Evolutionary conservation across 1,139 yeast genomes (phyloP), one percentile per base, ranked within the genome.

Genomic region (Yamadazyma spencermartinsiae): DNA sequence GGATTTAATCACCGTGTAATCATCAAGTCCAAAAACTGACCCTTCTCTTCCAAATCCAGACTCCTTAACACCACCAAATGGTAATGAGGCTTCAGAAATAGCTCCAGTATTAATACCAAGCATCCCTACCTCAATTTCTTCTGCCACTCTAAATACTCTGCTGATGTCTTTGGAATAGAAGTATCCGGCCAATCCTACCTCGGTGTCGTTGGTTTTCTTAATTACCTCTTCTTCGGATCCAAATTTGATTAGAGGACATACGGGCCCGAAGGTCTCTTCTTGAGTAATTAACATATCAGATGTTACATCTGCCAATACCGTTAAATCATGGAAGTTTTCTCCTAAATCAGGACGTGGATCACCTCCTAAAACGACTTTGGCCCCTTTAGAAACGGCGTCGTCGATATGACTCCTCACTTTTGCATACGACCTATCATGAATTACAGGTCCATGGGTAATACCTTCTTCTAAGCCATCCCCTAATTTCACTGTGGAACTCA

Each of bases 251-350:
- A 89, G 62, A 1, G 94, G 92, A 38, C 92, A 94, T 33, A 89
- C 70, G 4, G 97, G 97, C 10, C 96, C 97, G 59, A 89, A 89
- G 1, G 95, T 87, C 64, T 89, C 97, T 51, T 87, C 94, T 23
- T 65, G 55, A 42, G 80, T 69, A 18, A 88, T 84, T 40, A 62
- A 56, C 74, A 88, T 86, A 29, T 74, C 74, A 6, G 70, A 63
- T 36, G 86, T 77, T 27, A 86, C 89, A 45, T 80, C 75, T 10
- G 79, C 69, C 42, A 89, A 58, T 8, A 89, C 79, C 1, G 94
- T 85, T 40, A 94, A 86, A 13, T 82, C 81, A 58, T 80, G 89
- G 63, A 86, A 89, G 52, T 77, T 74, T 35, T 79, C 77, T 5
- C 96, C 96, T 29, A 86, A 57, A n/a, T 80, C 81, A 1, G 80